A percentile compares a stretch with the other conserved stretches of the same genome.
phyloP scores from a whole-genome alignment of 306 rosid species.

The Trichosanthes truncata region DNA sequence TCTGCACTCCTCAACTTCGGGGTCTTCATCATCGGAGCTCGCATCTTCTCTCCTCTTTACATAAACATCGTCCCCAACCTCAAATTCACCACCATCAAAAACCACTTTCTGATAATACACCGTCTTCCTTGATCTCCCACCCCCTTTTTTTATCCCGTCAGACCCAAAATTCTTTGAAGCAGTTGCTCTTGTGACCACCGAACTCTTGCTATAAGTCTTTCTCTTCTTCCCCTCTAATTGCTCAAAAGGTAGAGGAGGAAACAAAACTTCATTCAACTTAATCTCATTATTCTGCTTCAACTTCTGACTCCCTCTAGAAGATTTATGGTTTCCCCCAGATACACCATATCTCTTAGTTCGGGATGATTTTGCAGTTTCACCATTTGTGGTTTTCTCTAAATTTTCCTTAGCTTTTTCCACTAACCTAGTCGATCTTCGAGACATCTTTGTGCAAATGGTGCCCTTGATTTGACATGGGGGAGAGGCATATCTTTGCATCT shows the following conservation, averaged over 20 bases:
- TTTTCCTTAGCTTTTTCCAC: not conserved
- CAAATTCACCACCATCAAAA: constrained; percentile 81
- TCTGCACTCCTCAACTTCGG: constrained; percentile 64
- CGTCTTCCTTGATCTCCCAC: constrained; percentile 19
- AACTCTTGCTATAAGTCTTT: constrained; percentile 26
- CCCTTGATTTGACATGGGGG: not conserved
- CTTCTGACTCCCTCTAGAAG: not conserved
- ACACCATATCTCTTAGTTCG: not conserved
- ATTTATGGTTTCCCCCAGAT: not conserved
- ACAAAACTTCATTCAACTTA: not conserved
- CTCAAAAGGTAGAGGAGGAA: constrained; percentile 45
- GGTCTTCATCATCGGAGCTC: constrained; percentile 52
- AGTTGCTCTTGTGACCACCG: constrained; percentile 33
- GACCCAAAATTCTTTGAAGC: constrained; percentile 19
- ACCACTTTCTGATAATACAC: constrained; percentile 59
- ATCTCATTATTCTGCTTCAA: constrained; percentile 16
- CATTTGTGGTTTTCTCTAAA: not conserved
- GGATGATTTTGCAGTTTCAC: not conserved
- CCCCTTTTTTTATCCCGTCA: constrained; percentile 13
- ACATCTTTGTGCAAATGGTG: not conserved
- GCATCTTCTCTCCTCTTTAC: constrained; percentile 74
- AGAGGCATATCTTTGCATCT: not conserved
- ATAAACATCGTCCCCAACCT: constrained; percentile 59
- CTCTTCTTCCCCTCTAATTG: constrained; percentile 44
- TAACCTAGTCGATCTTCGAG: not conserved